These are phyloP conservation scores for Lycium barbarum DNA, from an alignment of 257 asterid genomes.

Conservation along the genomic window DNA sequence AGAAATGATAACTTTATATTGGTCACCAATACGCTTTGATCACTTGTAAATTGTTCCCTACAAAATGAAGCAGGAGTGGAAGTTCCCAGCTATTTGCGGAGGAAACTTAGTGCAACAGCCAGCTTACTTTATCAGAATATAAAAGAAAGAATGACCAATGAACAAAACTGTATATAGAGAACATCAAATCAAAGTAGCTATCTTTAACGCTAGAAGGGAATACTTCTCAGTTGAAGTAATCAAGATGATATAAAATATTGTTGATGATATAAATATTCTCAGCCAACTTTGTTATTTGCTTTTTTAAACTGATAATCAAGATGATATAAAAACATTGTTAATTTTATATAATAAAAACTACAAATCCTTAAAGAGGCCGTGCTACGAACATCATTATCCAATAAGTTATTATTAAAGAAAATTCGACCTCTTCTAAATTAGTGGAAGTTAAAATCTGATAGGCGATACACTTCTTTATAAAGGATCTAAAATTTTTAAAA, in stretches of 20 bases:
- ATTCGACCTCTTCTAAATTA: neutral
- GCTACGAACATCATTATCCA: neutral
- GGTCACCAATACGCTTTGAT: neutral
- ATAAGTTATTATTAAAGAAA: neutral
- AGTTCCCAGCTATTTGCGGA: no score
- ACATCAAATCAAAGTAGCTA: no score
- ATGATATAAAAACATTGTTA: neutral
- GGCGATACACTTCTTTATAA: neutral
- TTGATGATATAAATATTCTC: no score
- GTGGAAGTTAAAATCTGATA: neutral
- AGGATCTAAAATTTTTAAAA: neutral
- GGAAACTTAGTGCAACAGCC: no score
- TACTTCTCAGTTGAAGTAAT: no score
- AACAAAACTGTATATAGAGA: no score
- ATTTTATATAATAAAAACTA: neutral
- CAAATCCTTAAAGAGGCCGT: neutral
- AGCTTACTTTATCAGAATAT: no score
- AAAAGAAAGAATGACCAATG: no score
- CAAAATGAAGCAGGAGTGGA: no score
- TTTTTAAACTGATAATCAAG: neutral
- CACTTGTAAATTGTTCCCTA: neutral
- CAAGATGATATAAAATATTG: no score
- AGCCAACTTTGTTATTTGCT: no score
- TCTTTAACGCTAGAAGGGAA: no score
- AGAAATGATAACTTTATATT: neutral